Evolutionary conservation across 2,329 filamentous ascomycete species (phyloP).

Genomic region (Rachicladosporium sp.): DNA sequence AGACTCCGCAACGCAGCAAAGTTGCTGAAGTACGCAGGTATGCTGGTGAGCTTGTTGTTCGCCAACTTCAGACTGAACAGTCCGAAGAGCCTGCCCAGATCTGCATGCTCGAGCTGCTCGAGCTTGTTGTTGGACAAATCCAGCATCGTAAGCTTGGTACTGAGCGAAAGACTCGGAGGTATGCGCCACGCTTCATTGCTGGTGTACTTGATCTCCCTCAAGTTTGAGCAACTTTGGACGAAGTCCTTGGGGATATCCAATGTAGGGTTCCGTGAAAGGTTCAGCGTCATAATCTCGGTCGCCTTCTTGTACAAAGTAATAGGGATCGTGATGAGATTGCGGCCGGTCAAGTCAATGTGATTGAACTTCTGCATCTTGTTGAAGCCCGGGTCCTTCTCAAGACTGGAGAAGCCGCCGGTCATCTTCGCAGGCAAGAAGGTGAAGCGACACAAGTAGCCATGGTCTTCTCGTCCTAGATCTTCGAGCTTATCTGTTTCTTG

Average conservation of each 20-base stretch:
- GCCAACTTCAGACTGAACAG: slow-evolving; percentile 83
- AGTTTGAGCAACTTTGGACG: slow-evolving; percentile 79
- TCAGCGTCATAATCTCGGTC: slow-evolving; percentile 84
- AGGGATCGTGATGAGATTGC: slow-evolving; percentile 87
- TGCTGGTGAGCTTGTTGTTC: slow-evolving; percentile 72
- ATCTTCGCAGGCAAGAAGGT: slow-evolving; percentile 85
- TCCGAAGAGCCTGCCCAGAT: slow-evolving; percentile 61
- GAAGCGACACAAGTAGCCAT: slow-evolving; percentile 92
- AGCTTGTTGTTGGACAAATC: slow-evolving; percentile 92
- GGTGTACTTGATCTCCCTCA: slow-evolving; percentile 90
- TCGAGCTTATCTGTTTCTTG: slow-evolving; percentile 76
- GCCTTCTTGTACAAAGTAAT: slow-evolving; percentile 88
- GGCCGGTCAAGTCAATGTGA: slow-evolving; percentile 81
- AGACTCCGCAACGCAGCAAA: slow-evolving; percentile 71
- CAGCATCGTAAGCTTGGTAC: slow-evolving; percentile 69
- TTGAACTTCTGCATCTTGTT: slow-evolving; percentile 80
- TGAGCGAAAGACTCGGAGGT: slow-evolving; percentile 71
- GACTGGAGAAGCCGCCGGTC: slow-evolving; percentile 54
- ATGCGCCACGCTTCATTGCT: slow-evolving; percentile 85
- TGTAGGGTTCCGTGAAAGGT: slow-evolving; percentile 83
- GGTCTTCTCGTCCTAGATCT: slow-evolving; percentile 90
- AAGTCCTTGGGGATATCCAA: slow-evolving; percentile 92
- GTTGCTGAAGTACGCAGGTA: slow-evolving; percentile 71
- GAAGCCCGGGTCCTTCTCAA: slow-evolving; percentile 67
- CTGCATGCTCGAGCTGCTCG: slow-evolving; percentile 74